Evolutionary conservation across 169 alveolate genomes (phyloP).

Genomic region (Cryptosporidium tyzzeri): DNA sequence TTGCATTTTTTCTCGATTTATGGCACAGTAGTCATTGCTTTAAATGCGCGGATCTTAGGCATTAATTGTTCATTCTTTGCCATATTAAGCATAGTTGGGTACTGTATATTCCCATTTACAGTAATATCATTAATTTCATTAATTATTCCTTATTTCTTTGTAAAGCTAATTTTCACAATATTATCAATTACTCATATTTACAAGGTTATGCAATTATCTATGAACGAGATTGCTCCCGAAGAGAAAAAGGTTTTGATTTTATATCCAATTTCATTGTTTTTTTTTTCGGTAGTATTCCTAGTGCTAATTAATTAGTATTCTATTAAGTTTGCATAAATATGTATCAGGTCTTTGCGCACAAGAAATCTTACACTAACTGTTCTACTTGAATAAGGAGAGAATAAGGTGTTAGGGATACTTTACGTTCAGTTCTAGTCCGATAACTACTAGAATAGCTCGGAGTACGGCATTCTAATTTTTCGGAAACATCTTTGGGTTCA

Average conservation of each 20-base stretch:
- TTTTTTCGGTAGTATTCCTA: slow-evolving; percentile 51
- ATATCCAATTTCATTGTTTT: slow-evolving; percentile 53
- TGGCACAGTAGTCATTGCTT: slow-evolving; percentile 30
- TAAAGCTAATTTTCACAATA: slow-evolving; percentile 23
- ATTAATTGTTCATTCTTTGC: slow-evolving; percentile 67
- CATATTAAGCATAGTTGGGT: slow-evolving; percentile 46
- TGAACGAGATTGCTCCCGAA: slow-evolving; percentile 28
- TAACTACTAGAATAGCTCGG: neutral
- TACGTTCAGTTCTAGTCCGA: neutral
- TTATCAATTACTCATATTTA: slow-evolving; percentile 22
- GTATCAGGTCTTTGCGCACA: neutral
- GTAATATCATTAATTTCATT: slow-evolving; percentile 46
- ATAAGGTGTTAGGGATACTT: neutral
- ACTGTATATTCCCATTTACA: slow-evolving; percentile 56
- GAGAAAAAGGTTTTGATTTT: slow-evolving; percentile 37
- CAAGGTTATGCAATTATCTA: slow-evolving; percentile 4
- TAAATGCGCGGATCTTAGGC: slow-evolving; percentile 50
- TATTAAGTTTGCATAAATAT: neutral
- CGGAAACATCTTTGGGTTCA: neutral
- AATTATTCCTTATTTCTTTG: slow-evolving; percentile 26
- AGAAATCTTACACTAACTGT: neutral
- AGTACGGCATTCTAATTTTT: too few relatives aligned
- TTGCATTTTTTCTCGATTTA: slow-evolving; percentile 37
- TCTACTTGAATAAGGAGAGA: too few relatives aligned
- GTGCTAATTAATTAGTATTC: slow-evolving; percentile 23